Base-by-base conservation (phyloP, 768 basidiomycete genomes). In the Lactifluus volemus region DNA sequence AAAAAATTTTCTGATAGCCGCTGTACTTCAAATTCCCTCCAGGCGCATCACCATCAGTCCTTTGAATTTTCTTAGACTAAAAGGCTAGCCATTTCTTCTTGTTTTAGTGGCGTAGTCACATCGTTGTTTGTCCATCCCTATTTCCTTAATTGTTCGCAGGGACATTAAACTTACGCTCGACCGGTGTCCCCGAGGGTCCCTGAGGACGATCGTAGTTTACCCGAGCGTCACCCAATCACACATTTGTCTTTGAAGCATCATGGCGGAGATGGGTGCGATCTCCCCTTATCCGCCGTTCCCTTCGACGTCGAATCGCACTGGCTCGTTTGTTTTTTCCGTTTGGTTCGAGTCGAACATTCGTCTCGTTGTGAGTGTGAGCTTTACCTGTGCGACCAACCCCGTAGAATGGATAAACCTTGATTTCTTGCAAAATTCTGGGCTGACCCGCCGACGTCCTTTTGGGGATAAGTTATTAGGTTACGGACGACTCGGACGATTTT, bases 1-100 rank as follows among this genome's bases (percentile, higher is more conserved):
- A n/a, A 3, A 21, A 6, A 30, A n/a, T 44, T 60, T 49, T 42
- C 34, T 7, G 34, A 41, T 42, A 71, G 69, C 73, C 79, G 2
- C 57, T 79, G 68, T 79, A 79, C 66, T 79, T 77, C 67, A 71
- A 71, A 34, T 51, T 77, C 5, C 78, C 78, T 6, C 67, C 71
- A 38, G 42, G 42, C n/a, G 12, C 3, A 34, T 17, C 56, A 41
- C 69, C 68, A 25, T 73, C 73, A 14, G 61, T 66, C 32, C 58
- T 74, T 49, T 78, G 67, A 60, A 25, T 25, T 48, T 36, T 17
- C 15, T 19, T 5, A 9, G 49, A 14, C 5, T 36, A 8, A 10
- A 2, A 10, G 39, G 25, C 41, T 49, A 19, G 47, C 19, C 1
- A 34, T 10, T 7, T 38, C 12, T 4, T 51, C 38, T 49, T n/a